Evolutionary conservation across 331 rosid genomes (phyloP), one percentile per base, ranked within the genome.

Genomic region (Acacia concinna): DNA sequence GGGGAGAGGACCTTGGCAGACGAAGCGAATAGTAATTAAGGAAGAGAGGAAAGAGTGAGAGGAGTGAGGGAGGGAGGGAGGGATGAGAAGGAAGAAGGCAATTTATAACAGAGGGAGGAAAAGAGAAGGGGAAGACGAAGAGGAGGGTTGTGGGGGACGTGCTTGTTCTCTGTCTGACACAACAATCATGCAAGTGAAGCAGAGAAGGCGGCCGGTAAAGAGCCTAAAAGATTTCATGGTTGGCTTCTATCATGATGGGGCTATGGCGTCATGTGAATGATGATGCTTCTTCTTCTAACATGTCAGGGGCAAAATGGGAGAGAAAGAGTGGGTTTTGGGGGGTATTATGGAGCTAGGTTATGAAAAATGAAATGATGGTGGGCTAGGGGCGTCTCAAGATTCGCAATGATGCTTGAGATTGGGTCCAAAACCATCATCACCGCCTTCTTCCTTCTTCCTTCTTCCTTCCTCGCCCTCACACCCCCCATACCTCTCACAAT

Each of bases 321-420:
- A 10, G 84, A 76, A 85, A 79, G 91, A 82, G 85, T 87, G 52
- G 4, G 15, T 46, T 40, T 2, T 43, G 13, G 0, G 5, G 17
- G 13, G 18, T 27, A 27, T 27, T 67, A 85, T 74, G 6, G 68
- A 81, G 90, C 82, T 88, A 91, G 90, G 93, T 84, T 85, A 88
- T 89, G 75, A n/a, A n/a, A n/a, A n/a, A n/a, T 81, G 87, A 92
- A 90, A 93, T 91, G 96, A 93, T 93, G 94, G 91, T 85, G 91
- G 90, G 90, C 92, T 90, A 90, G 93, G 93, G 93, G 88, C 91
- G 86, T 89, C 87, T 92, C 89, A 92, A 93, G 99, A 93, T 95
- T 86, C 97, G 98, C 96, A 93, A 95, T 95, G 94, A 93, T 95
- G 94, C 87, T 88, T 85, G 86, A 94, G 99, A 93, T 95, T 92